Conservation (phyloP, 768 basidiomycete species). For the Xerocomus spinulosus region DNA sequence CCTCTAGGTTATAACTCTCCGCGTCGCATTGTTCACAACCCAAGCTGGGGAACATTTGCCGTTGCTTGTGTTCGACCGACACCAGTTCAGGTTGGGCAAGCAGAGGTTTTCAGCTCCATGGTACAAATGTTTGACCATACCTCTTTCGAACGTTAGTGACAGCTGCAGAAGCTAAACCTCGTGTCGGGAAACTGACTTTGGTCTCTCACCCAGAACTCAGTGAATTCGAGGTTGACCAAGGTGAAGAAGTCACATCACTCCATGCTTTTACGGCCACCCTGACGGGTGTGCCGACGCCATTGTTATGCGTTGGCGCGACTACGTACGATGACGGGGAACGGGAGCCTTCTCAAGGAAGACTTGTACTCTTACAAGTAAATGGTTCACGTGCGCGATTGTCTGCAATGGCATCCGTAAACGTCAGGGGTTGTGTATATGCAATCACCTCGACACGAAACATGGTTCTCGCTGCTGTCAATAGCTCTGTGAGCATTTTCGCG, state of each 20-base stretch:
- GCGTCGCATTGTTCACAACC: constrained; percentile 57
- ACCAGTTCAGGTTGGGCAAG: constrained; percentile 52
- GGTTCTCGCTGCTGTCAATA: constrained; percentile 70
- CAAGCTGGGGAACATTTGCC: constrained; percentile 52
- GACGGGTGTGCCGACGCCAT: constrained; percentile 30
- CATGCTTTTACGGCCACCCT: constrained; percentile 30
- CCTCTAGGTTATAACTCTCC: constrained; percentile 72
- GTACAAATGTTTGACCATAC: constrained; percentile 66
- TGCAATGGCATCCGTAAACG: constrained; percentile 40
- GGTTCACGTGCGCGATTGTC: constrained; percentile 18
- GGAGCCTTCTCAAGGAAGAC: constrained; percentile 53
- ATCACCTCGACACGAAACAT: constrained; percentile 46
- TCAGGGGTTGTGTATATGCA: constrained; percentile 68
- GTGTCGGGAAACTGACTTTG: constrained; percentile 2
- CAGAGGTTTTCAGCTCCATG: constrained; percentile 44
- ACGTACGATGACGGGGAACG: constrained; percentile 38
- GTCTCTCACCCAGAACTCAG: constrained; percentile 18
- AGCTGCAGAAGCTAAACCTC: neutral
- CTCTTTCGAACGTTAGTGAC: constrained; percentile 55
- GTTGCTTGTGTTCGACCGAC: constrained; percentile 56
- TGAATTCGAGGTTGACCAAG: constrained; percentile 29
- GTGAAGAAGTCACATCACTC: constrained; percentile 64
- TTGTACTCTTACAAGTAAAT: constrained; percentile 49
- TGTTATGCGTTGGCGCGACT: constrained; percentile 51
- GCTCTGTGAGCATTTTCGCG: constrained; percentile 49